A percentile compares a stretch with the other conserved stretches of the same genome.
Evolutionary conservation across 2,329 filamentous ascomycete species (phyloP).

Genomic region (Setomelanomma holmii): DNA sequence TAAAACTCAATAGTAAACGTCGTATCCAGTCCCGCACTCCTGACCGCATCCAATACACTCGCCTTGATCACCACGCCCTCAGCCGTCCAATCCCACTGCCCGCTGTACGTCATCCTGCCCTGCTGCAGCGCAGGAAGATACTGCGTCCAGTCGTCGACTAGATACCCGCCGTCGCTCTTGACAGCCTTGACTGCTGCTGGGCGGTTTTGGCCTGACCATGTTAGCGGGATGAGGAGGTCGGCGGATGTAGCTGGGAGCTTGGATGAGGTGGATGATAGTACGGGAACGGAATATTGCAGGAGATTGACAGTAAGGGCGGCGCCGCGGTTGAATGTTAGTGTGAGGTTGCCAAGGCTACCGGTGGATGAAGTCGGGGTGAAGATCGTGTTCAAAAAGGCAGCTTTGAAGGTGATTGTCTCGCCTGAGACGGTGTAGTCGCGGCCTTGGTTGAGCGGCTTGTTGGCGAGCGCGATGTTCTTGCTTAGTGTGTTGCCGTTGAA

Average conservation of each 20-base stretch:
- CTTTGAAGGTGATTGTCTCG: conserved; percentile 55
- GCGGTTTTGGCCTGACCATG: conserved; percentile 59
- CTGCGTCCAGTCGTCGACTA: conserved; percentile 65
- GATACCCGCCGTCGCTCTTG: conserved; percentile 56
- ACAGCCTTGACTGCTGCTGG: conserved; percentile 61
- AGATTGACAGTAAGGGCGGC: conserved; percentile 57
- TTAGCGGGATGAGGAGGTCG: conserved; percentile 59
- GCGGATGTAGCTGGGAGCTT: conserved; percentile 45
- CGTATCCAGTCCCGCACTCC: conserved; percentile 53
- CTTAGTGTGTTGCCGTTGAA: conserved; percentile 63
- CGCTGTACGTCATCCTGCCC: conserved; percentile 54
- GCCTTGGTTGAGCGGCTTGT: conserved; percentile 44
- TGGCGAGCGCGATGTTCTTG: conserved; percentile 40
- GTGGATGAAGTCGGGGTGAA: conserved; percentile 51
- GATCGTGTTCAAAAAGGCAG: conserved; percentile 56
- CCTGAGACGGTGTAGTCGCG: conserved; percentile 59
- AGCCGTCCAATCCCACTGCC: conserved; percentile 61
- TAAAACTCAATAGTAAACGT: conserved; percentile 64
- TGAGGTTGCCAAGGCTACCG: conserved; percentile 60
- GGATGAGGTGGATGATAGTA: conserved; percentile 24
- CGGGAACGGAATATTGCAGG: conserved; percentile 61
- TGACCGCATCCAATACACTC: conserved; percentile 56
- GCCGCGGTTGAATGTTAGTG: conserved; percentile 61
- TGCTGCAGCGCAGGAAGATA: conserved; percentile 62
- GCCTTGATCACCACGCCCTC: conserved; percentile 56